phyloP scores from a whole-genome alignment of 768 basidiomycete species.

The Phallus indusiatus region DNA sequence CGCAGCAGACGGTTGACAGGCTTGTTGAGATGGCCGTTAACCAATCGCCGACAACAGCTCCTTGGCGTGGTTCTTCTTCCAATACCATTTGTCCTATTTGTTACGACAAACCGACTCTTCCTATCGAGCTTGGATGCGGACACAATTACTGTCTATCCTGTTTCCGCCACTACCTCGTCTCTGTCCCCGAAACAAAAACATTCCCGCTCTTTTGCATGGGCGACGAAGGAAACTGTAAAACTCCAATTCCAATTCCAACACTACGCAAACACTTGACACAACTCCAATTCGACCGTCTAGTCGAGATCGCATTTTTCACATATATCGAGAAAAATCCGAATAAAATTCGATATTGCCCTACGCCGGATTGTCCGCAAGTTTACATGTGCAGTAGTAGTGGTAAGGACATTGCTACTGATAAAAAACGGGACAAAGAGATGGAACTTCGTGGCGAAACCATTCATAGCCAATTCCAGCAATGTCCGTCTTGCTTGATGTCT shows the following conservation, averaged over 20 bases:
- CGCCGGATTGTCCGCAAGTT: constrained; percentile 14
- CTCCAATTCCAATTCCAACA: constrained; percentile 13
- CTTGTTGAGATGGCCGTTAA: no score
- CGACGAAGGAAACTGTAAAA: constrained; percentile 13
- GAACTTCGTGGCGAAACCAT: background rate
- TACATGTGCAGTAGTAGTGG: no score
- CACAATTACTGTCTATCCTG: background rate
- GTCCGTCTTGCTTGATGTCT: background rate
- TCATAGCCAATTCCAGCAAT: background rate
- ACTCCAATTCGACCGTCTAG: constrained; percentile 11
- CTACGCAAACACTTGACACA: constrained; percentile 9
- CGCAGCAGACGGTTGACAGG: no score
- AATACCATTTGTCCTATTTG: background rate
- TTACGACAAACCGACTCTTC: background rate
- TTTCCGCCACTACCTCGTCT: background rate
- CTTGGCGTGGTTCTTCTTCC: no score
- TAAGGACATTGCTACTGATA: constrained; percentile 5
- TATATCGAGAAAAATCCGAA: constrained; percentile 13
- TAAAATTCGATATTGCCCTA: constrained; percentile 16
- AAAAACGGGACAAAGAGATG: background rate
- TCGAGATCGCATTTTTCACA: constrained; percentile 12
- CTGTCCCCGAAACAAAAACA: constrained; percentile 3
- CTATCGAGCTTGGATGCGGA: background rate
- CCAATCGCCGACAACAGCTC: no score
- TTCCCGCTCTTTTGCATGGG: constrained; percentile 15